These are phyloP conservation scores for Populus davidiana DNA, from an alignment of 345 rosid genomes.

Conservation along the genomic window DNA sequence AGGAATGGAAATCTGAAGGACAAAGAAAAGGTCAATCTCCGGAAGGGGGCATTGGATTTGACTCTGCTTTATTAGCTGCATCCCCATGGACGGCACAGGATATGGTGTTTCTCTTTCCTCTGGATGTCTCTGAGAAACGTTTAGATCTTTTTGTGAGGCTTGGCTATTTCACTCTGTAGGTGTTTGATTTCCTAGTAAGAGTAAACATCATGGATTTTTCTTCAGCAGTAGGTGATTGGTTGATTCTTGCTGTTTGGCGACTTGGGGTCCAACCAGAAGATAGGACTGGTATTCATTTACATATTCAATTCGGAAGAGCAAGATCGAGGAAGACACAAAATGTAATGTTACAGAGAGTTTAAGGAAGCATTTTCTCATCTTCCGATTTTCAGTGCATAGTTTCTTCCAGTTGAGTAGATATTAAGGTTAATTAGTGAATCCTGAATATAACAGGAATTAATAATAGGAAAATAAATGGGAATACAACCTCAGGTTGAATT, in stretches of 20 bases:
- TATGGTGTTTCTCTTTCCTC: neutral
- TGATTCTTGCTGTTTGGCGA: too few relatives aligned
- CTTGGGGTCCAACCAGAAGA: too few relatives aligned
- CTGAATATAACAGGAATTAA: neutral
- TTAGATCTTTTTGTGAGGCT: neutral
- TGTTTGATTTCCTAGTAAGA: neutral
- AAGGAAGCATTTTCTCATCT: neutral
- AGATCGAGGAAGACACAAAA: too few relatives aligned
- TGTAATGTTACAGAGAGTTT: too few relatives aligned
- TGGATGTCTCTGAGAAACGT: neutral
- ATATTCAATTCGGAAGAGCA: too few relatives aligned
- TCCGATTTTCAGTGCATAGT: neutral
- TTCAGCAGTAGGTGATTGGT: too few relatives aligned
- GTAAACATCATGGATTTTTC: too few relatives aligned
- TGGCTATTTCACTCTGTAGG: neutral
- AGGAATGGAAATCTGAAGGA: neutral
- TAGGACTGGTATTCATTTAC: too few relatives aligned
- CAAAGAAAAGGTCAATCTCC: neutral
- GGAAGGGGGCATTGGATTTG: slow-evolving; percentile 1
- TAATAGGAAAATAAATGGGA: neutral
- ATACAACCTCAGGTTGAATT: neutral
- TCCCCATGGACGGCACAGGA: neutral
- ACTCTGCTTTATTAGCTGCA: neutral
- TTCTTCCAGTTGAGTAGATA: neutral
- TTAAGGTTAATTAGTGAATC: neutral